Conservation (phyloP, 2,329 filamentous ascomycete species). For the Myriosclerotinia duriaeana region DNA sequence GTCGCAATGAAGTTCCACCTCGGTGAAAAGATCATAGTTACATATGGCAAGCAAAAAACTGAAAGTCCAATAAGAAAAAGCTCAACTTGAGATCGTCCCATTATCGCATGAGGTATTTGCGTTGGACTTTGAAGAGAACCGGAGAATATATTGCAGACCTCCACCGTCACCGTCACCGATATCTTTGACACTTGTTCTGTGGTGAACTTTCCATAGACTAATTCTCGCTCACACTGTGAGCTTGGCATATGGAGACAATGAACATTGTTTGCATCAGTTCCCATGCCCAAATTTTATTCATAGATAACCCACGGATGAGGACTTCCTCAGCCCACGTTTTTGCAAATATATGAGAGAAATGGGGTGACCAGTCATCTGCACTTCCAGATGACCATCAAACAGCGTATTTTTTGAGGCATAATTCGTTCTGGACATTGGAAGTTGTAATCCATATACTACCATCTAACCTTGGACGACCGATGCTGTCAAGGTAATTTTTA, state of each 20-base stretch:
- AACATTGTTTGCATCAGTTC: background rate
- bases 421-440: background rate
- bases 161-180: background rate
- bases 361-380: conserved; percentile 1
- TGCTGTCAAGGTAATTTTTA: background rate
- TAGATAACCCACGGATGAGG: no score
- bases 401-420: background rate
- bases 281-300: background rate
- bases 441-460: background rate
- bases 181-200: background rate
- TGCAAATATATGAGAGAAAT: background rate
- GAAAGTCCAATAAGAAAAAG: background rate
- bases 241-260: background rate
- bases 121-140: background rate
- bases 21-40: background rate
- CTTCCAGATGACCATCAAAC: background rate
- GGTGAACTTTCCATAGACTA: background rate
- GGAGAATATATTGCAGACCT: background rate
- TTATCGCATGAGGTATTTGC: background rate
- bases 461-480: background rate
- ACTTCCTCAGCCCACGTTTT: background rate
- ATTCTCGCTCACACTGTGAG: background rate
- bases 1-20: conserved; percentile 5
- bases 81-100: background rate
- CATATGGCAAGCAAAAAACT: conserved; percentile 3